These are phyloP conservation scores for Talaromyces amestolkiae DNA, from an alignment of 2,329 filamentous ascomycete genomes.

Conservation along the genomic window DNA sequence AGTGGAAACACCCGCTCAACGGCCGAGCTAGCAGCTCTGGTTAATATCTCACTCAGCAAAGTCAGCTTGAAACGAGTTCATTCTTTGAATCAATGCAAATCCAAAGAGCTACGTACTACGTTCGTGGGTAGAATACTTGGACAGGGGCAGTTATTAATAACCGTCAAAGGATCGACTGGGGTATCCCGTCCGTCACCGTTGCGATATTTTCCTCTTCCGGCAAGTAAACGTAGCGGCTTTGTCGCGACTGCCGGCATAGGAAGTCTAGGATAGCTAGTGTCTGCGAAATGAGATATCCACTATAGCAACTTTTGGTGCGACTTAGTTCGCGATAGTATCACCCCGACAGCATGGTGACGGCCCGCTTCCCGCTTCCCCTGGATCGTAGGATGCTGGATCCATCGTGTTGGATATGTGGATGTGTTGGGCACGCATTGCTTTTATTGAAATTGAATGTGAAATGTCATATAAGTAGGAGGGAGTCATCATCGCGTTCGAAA, in stretches of 20 bases:
- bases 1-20: neutral
- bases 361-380: slow-evolving; percentile 13
- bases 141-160: neutral
- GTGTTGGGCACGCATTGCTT: neutral
- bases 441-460: neutral
- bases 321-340: neutral
- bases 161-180: neutral
- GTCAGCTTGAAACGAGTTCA: neutral
- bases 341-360: slow-evolving; percentile 9
- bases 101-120: neutral
- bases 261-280: neutral
- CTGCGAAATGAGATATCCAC: neutral
- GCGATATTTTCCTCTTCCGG: neutral
- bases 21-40: neutral
- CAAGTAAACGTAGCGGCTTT: neutral
- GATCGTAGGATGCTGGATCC: slow-evolving; percentile 8
- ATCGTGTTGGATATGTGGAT: slow-evolving; percentile 1
- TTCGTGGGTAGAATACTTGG: neutral
- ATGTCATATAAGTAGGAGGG: neutral
- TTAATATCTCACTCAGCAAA: neutral
- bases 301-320: neutral
- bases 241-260: neutral
- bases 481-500: neutral
- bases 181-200: neutral
- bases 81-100: neutral